A percentile compares a stretch with the other conserved stretches of the same genome.
Evolutionary conservation across 352 stramenopile genomes (phyloP).

Genomic region (Albugo laibachii): DNA sequence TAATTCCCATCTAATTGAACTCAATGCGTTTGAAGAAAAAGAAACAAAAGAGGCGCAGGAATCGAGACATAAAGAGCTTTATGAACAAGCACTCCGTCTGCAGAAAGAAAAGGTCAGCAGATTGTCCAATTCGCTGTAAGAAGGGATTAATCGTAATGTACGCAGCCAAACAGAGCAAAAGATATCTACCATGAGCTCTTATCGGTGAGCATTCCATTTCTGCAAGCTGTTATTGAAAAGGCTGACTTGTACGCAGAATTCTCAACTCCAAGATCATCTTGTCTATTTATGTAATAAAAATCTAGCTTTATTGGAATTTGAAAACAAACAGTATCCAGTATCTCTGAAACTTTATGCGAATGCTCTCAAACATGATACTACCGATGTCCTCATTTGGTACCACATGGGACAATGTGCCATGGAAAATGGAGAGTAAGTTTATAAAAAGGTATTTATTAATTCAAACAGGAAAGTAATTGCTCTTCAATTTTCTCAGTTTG

Average conservation of each 20-base stretch:
- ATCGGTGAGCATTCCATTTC: constrained; percentile 3
- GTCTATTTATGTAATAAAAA: constrained; percentile 54
- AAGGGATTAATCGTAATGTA: not conserved
- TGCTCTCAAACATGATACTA: constrained; percentile 31
- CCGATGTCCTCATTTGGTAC: constrained; percentile 58
- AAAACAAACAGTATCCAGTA: constrained; percentile 16
- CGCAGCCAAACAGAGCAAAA: constrained; percentile 4
- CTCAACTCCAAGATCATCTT: too few relatives aligned
- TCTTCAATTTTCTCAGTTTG: constrained; percentile 9
- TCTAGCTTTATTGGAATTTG: constrained; percentile 28
- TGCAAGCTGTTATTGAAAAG: constrained; percentile 15
- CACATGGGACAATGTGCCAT: constrained; percentile 38
- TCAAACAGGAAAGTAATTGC: not conserved
- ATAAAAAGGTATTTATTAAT: too few relatives aligned
- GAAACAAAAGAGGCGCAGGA: constrained; percentile 52
- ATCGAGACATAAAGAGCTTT: constrained; percentile 28
- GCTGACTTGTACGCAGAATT: too few relatives aligned
- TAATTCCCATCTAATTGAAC: constrained; percentile 14
- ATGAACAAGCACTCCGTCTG: constrained; percentile 38
- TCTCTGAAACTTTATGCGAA: constrained; percentile 27
- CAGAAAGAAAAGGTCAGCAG: constrained; percentile 30
- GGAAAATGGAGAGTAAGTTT: constrained; percentile 26
- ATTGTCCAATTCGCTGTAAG: constrained; percentile 12
- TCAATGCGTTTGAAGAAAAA: constrained; percentile 3
- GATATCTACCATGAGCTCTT: not conserved